Percentiles rank a stretch among this genome's conserved stretches.
phyloP scores from a whole-genome alignment of 2,329 filamentous ascomycete genomes.

The Aspergillus candidus region DNA sequence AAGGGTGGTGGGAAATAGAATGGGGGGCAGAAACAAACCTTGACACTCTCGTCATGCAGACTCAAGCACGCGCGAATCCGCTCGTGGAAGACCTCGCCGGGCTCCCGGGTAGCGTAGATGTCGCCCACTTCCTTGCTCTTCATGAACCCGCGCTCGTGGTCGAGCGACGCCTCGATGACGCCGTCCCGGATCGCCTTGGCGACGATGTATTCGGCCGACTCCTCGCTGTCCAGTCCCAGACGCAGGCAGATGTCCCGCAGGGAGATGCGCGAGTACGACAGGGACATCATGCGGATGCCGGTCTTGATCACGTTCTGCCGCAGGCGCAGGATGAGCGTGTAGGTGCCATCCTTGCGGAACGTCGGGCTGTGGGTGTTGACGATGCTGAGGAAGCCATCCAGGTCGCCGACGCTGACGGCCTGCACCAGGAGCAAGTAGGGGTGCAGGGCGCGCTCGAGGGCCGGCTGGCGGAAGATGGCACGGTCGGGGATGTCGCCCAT shows the following conservation, averaged over 20 bases:
- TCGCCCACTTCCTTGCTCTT: conserved; percentile 96
- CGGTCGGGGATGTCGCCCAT: conserved; percentile 99
- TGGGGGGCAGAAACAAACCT: conserved; percentile 53
- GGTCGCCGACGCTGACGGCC: conserved; percentile 90
- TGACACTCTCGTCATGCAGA: conserved; percentile 95
- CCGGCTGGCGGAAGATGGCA: conserved; percentile 83
- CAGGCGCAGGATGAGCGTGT: conserved; percentile 88
- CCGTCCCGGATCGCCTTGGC: conserved; percentile 97
- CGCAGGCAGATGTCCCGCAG: conserved; percentile 96
- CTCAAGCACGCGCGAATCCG: conserved; percentile 86
- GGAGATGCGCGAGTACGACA: conserved; percentile 96
- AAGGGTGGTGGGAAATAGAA: background rate
- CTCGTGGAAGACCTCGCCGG: conserved; percentile 95
- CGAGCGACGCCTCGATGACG: conserved; percentile 89
- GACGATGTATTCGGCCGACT: conserved; percentile 98
- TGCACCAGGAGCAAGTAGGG: conserved; percentile 93
- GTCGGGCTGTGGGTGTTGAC: conserved; percentile 74
- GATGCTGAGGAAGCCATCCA: conserved; percentile 85
- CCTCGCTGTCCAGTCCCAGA: conserved; percentile 86
- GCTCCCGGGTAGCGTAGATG: conserved; percentile 91
- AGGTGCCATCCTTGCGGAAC: conserved; percentile 91
- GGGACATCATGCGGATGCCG: conserved; percentile 96
- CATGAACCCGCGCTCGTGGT: conserved; percentile 94
- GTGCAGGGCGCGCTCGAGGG: conserved; percentile 77
- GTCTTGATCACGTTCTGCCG: conserved; percentile 99